Evolutionary conservation across 352 stramenopile genomes (phyloP).

Genomic region (Pythium coloratum): DNA sequence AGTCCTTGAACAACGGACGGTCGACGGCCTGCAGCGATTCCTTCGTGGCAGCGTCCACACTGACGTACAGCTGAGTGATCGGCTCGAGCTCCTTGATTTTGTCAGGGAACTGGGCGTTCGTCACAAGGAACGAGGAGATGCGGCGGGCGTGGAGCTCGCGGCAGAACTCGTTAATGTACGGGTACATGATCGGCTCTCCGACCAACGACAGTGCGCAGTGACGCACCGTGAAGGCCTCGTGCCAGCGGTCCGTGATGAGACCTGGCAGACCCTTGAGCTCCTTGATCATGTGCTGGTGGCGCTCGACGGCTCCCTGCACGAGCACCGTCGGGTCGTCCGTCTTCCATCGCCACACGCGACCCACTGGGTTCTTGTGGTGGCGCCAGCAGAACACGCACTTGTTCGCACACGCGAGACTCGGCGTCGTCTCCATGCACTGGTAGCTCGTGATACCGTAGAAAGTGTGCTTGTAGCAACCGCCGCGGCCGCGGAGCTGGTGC

Average conservation of each 20-base stretch:
- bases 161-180: slow-evolving; percentile 97
- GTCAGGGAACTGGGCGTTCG: slow-evolving; percentile 98
- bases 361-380: slow-evolving; percentile 99
- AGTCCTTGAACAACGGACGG: slow-evolving; percentile 96
- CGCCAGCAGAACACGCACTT: slow-evolving; percentile 99
- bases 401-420: slow-evolving; percentile 97
- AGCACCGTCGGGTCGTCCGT: slow-evolving; percentile 95
- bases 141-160: slow-evolving; percentile 92
- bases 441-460: slow-evolving; percentile 99
- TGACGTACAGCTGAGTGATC: slow-evolving; percentile 99
- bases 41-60: slow-evolving; percentile 96
- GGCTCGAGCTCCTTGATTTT: slow-evolving; percentile 94
- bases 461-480: slow-evolving; percentile 99
- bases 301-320: slow-evolving; percentile 91
- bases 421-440: slow-evolving; percentile 99
- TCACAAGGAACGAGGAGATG: slow-evolving; percentile 99
- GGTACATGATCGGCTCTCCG: slow-evolving; percentile 99
- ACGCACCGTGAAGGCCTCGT: slow-evolving; percentile 94
- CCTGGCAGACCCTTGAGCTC: slow-evolving; percentile 95
- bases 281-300: slow-evolving; percentile 94
- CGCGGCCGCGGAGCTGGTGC: slow-evolving; percentile 95
- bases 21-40: slow-evolving; percentile 96
- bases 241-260: slow-evolving; percentile 92
- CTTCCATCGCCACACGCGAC: slow-evolving; percentile 98
- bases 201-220: slow-evolving; percentile 98